Conservation (phyloP, 1,139 yeast genomes). For the Scheffersomyces stambukii region DNA sequence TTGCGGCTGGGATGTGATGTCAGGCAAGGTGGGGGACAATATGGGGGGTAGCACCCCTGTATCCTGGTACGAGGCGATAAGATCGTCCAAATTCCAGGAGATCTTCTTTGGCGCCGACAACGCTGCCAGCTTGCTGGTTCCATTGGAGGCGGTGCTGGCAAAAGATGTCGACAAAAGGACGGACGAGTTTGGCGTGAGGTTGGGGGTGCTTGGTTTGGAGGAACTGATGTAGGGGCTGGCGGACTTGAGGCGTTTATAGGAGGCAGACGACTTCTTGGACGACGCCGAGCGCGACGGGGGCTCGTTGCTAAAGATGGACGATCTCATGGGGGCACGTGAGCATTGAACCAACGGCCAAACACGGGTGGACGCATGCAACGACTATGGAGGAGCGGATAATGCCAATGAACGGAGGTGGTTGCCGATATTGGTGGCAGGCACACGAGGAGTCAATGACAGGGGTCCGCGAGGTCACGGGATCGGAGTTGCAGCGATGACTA, state of each 20-base stretch:
- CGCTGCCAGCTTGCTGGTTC: not conserved
- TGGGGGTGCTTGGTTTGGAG: conserved; percentile 10
- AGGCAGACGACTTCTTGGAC: conserved; percentile 10
- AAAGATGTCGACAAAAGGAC: not conserved
- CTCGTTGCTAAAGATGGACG: too few relatives aligned
- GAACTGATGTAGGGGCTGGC: conserved; percentile 16
- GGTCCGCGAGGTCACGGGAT: too few relatives aligned
- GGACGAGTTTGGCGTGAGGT: not conserved
- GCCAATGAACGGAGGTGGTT: too few relatives aligned
- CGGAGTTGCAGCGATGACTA: too few relatives aligned
- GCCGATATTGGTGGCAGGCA: too few relatives aligned
- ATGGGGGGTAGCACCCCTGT: conserved; percentile 36
- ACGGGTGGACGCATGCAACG: too few relatives aligned
- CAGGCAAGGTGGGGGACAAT: conserved; percentile 41
- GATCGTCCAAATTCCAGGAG: conserved; percentile 42
- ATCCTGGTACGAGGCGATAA: conserved; percentile 32
- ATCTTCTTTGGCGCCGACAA: conserved; percentile 2
- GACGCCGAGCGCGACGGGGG: too few relatives aligned
- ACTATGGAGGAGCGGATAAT: too few relatives aligned
- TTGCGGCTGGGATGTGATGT: conserved; percentile 7
- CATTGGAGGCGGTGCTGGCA: not conserved
- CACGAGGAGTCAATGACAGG: too few relatives aligned
- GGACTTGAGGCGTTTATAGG: conserved; percentile 11
- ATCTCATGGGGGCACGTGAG: too few relatives aligned
- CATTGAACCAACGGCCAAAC: too few relatives aligned